These are phyloP conservation scores for Penicillium hesseltinei DNA, from an alignment of 2,329 filamentous ascomycete species.

Conservation along the genomic window DNA sequence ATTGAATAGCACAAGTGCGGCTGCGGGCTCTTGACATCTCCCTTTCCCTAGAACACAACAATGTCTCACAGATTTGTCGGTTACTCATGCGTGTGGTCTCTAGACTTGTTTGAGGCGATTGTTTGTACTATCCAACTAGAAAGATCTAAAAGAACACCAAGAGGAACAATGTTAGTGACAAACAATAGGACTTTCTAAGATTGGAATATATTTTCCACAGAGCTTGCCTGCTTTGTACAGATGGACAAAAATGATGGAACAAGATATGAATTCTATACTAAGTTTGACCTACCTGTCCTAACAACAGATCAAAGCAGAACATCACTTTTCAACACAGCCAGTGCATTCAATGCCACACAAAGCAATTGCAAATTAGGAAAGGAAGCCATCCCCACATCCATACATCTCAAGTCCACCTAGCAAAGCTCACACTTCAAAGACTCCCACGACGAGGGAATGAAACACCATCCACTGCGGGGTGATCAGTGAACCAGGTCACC, in stretches of 20 bases:
- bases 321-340: neutral
- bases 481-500: constrained; percentile 93
- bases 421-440: constrained; percentile 41
- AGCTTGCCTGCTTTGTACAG: neutral
- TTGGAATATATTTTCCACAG: neutral
- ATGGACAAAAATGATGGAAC: neutral
- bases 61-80: neutral
- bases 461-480: constrained; percentile 80
- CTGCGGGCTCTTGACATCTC: neutral
- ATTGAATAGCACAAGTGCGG: neutral
- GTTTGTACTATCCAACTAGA: too few species aligned
- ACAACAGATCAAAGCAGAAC: neutral
- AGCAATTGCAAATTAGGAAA: neutral
- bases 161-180: neutral
- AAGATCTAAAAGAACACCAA: neutral
- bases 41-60: neutral
- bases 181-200: neutral
- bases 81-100: neutral
- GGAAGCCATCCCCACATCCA: neutral
- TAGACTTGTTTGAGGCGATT: neutral
- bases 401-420: neutral
- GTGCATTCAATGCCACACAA: neutral
- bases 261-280: neutral
- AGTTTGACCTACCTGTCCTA: neutral
- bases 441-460: constrained; percentile 73